Evolutionary conservation across 2,329 filamentous ascomycete species (phyloP).

Genomic region (Aureobasidium uvarum): DNA sequence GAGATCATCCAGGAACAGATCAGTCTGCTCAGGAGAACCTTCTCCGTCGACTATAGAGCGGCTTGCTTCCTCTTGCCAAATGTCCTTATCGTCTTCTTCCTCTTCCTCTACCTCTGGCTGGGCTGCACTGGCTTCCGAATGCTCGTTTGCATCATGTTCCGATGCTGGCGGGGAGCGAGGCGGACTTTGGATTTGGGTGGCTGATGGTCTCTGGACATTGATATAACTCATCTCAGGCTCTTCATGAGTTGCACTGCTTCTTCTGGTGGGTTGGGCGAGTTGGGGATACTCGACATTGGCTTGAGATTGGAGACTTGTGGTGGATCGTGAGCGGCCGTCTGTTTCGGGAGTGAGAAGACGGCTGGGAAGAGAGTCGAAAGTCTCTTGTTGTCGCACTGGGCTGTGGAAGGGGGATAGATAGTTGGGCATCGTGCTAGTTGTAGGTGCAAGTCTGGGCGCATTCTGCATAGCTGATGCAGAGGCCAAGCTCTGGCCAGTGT

Average conservation of each 20-base stretch:
- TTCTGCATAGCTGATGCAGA: constrained; percentile 13
- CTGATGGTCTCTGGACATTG: constrained; percentile 35
- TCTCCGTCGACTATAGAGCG: constrained; percentile 35
- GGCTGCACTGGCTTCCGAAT: not conserved
- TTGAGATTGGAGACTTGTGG: not conserved
- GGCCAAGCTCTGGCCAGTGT: constrained; percentile 42
- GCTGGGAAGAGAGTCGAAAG: constrained; percentile 24
- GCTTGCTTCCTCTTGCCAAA: constrained; percentile 52
- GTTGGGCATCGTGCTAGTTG: not conserved
- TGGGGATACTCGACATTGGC: not conserved
- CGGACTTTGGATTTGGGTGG: constrained; percentile 10
- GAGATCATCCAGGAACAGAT: constrained; percentile 33
- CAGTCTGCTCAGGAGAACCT: constrained; percentile 25
- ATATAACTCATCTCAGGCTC: not conserved
- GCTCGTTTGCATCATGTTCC: not conserved
- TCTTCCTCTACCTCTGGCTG: constrained; percentile 31
- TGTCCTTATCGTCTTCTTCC: constrained; percentile 37
- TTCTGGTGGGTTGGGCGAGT: not conserved
- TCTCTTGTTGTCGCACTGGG: constrained; percentile 18
- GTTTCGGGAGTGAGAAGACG: constrained; percentile 29
- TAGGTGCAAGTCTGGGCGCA: constrained; percentile 16
- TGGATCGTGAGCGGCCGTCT: not conserved
- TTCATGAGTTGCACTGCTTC: not conserved
- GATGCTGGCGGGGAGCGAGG: not conserved
- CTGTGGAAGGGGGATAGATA: constrained; percentile 25